Base-by-base conservation (phyloP, 495 filamentous ascomycete genomes). In the Hypoxylon intermedium region DNA sequence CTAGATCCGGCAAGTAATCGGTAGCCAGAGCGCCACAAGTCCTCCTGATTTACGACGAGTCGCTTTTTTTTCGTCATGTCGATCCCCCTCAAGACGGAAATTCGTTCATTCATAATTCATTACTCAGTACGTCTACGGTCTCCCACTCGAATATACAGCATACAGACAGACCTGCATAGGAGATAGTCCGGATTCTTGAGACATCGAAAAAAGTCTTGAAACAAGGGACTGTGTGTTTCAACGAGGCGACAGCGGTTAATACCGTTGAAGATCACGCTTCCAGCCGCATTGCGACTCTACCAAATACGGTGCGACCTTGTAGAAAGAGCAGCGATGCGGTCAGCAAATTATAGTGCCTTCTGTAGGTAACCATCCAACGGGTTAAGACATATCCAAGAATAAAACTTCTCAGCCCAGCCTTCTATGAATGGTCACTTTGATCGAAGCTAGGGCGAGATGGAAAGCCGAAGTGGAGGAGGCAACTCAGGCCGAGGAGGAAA, bases 381-480 rank as follows among this genome's bases (percentile, higher is more conserved):
- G 36, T 38, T 19, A 4, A 2, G 1, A 6, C 7, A n/a, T n/a
- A n/a, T 7, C 24, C 24, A 26, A 26, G 24, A 4, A 26, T 7
- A 26, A 26, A n/a, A n/a, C n/a, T 7, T 7, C 24, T 26, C 24
- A 26, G 7, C 3, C 7, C 7, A 7, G 24, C 24, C 7, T 26
- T 26, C 24, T 26, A 26, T 19, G 36, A 38, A 19, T 16, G 13
- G 36, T 38, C 36, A 18, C 49, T 1, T 63, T 59, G 40, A 58
- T 15, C 5, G 24, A 26, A 21, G 38, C 21, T 19, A 49, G 34
- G 49, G 36, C 13, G 49, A 46, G 21, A 3, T 15, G 21, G 47
- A 30, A 0, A 78, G 76, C 40, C 64, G 77, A 23, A 58, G 75
- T 67, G 66, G 62, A 13, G 34, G 34, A 38, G 36, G 36, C 36